Conservation (phyloP, 768 basidiomycete species). For the Lactarius akahatsu region DNA sequence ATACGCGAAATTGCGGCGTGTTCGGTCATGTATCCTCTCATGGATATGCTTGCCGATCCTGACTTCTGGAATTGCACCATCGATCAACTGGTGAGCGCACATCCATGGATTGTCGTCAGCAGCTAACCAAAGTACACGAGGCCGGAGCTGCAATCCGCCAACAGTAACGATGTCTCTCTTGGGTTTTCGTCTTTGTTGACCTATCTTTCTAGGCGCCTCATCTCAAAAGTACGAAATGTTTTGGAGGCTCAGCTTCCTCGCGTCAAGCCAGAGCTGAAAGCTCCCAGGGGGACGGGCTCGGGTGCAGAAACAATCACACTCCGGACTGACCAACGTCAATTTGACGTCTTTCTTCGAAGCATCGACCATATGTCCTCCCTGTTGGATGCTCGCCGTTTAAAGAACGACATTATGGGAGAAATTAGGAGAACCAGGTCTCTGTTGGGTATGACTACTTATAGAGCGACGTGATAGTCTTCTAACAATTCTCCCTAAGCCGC, state of each 20-base stretch:
- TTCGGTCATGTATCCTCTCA: conserved; percentile 77
- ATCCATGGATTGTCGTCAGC: neutral
- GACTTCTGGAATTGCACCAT: conserved; percentile 97
- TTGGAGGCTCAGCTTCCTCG: conserved; percentile 76
- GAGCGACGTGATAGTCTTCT: neutral
- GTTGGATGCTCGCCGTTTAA: conserved; percentile 83
- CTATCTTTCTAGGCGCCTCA: conserved; percentile 58
- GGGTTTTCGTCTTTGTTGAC: conserved; percentile 13
- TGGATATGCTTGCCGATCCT: conserved; percentile 92
- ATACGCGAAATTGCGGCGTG: conserved; percentile 83
- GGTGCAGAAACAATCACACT: conserved; percentile 76
- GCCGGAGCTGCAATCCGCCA: conserved; percentile 71
- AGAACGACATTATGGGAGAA: conserved; percentile 92
- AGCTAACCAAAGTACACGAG: conserved; percentile 34
- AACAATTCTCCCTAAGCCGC: conserved; percentile 49
- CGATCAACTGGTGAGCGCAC: conserved; percentile 77
- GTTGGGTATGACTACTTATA: conserved; percentile 50
- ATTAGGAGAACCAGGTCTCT: conserved; percentile 75
- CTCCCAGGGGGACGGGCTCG: conserved; percentile 37
- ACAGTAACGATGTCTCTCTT: conserved; percentile 56
- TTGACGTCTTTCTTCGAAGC: conserved; percentile 87
- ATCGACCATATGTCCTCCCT: conserved; percentile 80
- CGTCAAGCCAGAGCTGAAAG: conserved; percentile 44
- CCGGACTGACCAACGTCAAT: conserved; percentile 76
- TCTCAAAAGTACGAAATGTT: conserved; percentile 83